Percentiles rank a stretch among this genome's conserved stretches.
These are phyloP conservation scores for Pseudevernia furfuracea DNA, from an alignment of 495 filamentous ascomycete species.

Conservation along the genomic window DNA sequence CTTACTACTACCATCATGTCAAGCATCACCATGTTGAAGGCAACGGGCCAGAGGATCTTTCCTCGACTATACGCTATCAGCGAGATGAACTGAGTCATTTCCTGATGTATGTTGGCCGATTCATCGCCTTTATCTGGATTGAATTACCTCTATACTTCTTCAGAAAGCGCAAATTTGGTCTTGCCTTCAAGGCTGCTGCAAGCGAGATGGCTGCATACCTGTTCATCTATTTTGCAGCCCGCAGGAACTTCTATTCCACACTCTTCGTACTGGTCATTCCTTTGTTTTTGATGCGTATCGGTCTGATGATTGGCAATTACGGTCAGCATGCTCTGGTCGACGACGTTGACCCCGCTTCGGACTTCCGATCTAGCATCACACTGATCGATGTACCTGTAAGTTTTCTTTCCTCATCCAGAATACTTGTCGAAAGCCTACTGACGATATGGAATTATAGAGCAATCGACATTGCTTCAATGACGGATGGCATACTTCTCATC, in stretches of 20 bases:
- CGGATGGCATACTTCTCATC: constrained; percentile 71
- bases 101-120: constrained; percentile 60
- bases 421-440: constrained; percentile 4
- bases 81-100: constrained; percentile 59
- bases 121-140: constrained; percentile 62
- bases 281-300: constrained; percentile 50
- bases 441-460: constrained; percentile 36
- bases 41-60: constrained; percentile 70
- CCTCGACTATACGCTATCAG: constrained; percentile 68
- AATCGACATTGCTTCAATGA: constrained; percentile 73
- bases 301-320: constrained; percentile 69
- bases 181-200: constrained; percentile 45
- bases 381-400: constrained; percentile 64
- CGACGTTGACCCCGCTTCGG: constrained; percentile 56
- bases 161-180: constrained; percentile 42
- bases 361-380: constrained; percentile 64
- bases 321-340: constrained; percentile 70
- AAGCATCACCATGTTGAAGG: constrained; percentile 80
- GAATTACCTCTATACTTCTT: constrained; percentile 70
- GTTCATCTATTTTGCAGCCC: constrained; percentile 41
- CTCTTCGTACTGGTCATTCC: constrained; percentile 55
- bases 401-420: constrained; percentile 6
- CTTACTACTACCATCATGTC: constrained; percentile 77
- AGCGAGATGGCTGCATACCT: constrained; percentile 52
- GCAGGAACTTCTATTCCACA: constrained; percentile 44